Base-by-base conservation (phyloP, 73 alveolate species). In the Paramecium sexaurelia region DNA sequence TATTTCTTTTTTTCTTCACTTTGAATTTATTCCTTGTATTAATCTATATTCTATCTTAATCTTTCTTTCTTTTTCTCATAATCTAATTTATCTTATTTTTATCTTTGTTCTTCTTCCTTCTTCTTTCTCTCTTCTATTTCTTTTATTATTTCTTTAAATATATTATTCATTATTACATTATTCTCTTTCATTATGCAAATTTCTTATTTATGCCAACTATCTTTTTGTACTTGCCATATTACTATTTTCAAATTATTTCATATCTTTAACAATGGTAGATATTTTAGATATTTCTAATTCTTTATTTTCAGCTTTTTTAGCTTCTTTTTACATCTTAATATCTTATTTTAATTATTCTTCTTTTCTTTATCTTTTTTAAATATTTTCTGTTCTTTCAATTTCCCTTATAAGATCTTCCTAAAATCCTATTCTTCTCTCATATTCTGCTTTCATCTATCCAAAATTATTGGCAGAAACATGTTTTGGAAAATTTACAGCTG, bases 391-490 rank as follows among this genome's bases (percentile, higher is more conserved):
- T 78, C 90, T 78, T 6, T 78, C 90, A 20, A 78, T 78, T 43
- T 78, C 90, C 24, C 55, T 78, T 0, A 78, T 41, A 2, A 78
- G 4, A 39, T 78, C 68, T 2, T 78, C 75, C 19, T 78, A 24
- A 43, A 5, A 78, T 78, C 90, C 90, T 78, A 78, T 41, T 40
- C 90, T 78, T 40, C 73, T 41, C 5, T 78, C 90, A 43, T 78
- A 78, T 29, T 78, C 90, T 6, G 11, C 47, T 17, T 78, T 78
- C 73, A 78, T 41, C 19, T 24, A 43, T 78, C 45, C 47, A 78
- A 78, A 78, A 24, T 78, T 78, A 24, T 45, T 45, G 8, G 26
- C 7, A 8, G 75, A 29, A 6, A 20, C 27, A 39, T 45, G 37
- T 78, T 26, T 24, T 19, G 90, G 40, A 22, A 24, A 39, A 9